Base-by-base conservation (phyloP, 768 basidiomycete genomes). In the Xerocomellus dryophilus region DNA sequence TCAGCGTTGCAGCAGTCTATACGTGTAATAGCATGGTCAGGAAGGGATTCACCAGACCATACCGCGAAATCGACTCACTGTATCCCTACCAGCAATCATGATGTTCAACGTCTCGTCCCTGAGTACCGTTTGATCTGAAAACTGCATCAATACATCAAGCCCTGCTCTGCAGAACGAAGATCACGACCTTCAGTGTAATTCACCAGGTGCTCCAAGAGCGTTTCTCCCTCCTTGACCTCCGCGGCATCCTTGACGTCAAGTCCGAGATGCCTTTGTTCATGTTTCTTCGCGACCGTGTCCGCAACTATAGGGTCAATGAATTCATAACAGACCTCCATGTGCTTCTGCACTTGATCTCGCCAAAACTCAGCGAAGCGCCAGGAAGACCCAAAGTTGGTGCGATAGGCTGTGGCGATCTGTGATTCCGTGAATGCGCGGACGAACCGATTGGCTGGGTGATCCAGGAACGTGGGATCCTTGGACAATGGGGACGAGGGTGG, bases 121-220 rank as follows among this genome's bases (percentile, higher is more conserved):
- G 56, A 71, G 58, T 4, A 62, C 23, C 35, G 29, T 54, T 36
- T 46, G 45, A 56, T 69, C 69, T 70, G 35, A 35, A 18, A 39
- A 43, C 11, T n/a, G 5, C 25, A 42, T 60, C 40, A 47, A 23
- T 40, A 53, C 50, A 36, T 39, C 15, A 15, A 18, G 11, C 32
- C 17, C 11, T 15, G 29, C 8, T 23, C 4, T 6, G 5, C 32
- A 45, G 12, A 21, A 12, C 11, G 20, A 41, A 57, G 15, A 36
- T 54, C 70, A 47, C 29, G 21, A 81, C 81, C 80, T 61, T 82
- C 73, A 2, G 81, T 84, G 35, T 74, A 74, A 34, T 76, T 74
- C n/a, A 82, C 75, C 56, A 84, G 60, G 66, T 82, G 79, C 49
- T 80, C 79, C 59, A 83, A 63, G 21, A 82, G 64, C 1, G 73